Percentiles rank a stretch among this genome's conserved stretches.
phyloP scores from a whole-genome alignment of 2,329 filamentous ascomycete genomes.

The Paradendryphiella salina region DNA sequence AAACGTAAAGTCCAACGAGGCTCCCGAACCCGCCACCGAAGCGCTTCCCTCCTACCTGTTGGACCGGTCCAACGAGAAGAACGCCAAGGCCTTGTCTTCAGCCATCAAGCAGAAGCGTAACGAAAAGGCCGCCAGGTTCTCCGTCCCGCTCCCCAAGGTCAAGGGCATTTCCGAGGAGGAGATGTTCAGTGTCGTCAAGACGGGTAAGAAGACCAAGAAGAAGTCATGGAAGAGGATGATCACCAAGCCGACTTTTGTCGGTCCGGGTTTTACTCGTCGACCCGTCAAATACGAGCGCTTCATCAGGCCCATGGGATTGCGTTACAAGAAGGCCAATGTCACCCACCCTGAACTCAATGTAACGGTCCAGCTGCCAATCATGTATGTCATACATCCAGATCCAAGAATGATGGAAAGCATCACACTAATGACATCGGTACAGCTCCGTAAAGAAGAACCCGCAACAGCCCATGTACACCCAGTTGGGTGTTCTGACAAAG shows the following conservation, averaged over 20 bases:
- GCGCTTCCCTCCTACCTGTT: conserved; percentile 92
- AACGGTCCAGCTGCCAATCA: conserved; percentile 75
- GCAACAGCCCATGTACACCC: conserved; percentile 86
- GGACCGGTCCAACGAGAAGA: conserved; percentile 72
- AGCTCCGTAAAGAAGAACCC: conserved; percentile 76
- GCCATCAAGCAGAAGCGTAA: conserved; percentile 93
- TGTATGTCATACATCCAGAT: conserved; percentile 23
- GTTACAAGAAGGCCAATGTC: conserved; percentile 78
- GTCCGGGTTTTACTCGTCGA: conserved; percentile 82
- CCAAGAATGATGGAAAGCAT: not conserved
- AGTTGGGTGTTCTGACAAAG: conserved; percentile 74
- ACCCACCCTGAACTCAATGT: conserved; percentile 77
- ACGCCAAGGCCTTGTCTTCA: conserved; percentile 74
- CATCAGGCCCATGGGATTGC: conserved; percentile 62
- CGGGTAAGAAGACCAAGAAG: conserved; percentile 81
- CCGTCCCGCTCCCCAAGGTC: conserved; percentile 90
- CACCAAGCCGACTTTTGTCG: conserved; percentile 86
- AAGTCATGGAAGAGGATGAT: conserved; percentile 78
- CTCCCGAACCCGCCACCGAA: conserved; percentile 75
- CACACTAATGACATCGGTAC: conserved; percentile 2
- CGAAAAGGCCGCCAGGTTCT: conserved; percentile 90
- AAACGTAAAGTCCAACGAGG: conserved; percentile 83
- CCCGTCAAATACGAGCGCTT: conserved; percentile 72
- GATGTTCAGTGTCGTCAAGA: conserved; percentile 94
- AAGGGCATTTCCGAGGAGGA: conserved; percentile 92